A percentile compares a stretch with the other conserved stretches of the same genome.
These are phyloP conservation scores for Leptographium procerum DNA, from an alignment of 2,329 filamentous ascomycete species.

Conservation along the genomic window DNA sequence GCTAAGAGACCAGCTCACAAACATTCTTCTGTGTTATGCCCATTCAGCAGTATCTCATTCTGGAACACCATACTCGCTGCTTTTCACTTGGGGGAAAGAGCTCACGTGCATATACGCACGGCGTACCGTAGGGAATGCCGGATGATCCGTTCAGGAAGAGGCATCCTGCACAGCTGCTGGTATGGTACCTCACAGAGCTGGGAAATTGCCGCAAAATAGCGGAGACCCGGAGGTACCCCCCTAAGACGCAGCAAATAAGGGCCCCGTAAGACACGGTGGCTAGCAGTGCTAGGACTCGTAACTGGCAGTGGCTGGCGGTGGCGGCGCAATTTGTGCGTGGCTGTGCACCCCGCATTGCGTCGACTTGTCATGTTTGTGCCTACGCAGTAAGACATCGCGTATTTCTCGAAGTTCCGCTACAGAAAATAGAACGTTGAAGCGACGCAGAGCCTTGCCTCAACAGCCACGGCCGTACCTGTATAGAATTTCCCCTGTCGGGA, in stretches of 20 bases:
- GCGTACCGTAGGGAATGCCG: too few relatives aligned
- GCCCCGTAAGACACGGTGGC: neutral
- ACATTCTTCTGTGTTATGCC: too few relatives aligned
- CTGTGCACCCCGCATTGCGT: slow-evolving; percentile 5
- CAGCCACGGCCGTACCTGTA: neutral
- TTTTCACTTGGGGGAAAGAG: too few relatives aligned
- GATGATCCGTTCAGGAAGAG: neutral
- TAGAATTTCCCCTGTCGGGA: neutral
- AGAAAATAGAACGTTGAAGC: neutral
- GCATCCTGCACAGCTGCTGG: neutral
- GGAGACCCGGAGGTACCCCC: neutral
- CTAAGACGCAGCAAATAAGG: too few relatives aligned
- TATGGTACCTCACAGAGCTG: neutral
- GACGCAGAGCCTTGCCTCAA: neutral
- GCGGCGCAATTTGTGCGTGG: neutral
- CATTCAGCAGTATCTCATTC: too few relatives aligned
- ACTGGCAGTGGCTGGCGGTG: neutral
- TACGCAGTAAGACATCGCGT: slow-evolving; percentile 1
- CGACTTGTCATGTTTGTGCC: neutral
- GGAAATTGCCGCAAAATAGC: neutral
- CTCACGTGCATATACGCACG: too few relatives aligned
- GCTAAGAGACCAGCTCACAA: too few relatives aligned
- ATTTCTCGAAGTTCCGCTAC: neutral
- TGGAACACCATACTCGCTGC: too few relatives aligned
- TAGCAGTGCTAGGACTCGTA: neutral